These are phyloP conservation scores for Nyssa sinensis DNA, from an alignment of 148 eudicot genomes.

Conservation along the genomic window DNA sequence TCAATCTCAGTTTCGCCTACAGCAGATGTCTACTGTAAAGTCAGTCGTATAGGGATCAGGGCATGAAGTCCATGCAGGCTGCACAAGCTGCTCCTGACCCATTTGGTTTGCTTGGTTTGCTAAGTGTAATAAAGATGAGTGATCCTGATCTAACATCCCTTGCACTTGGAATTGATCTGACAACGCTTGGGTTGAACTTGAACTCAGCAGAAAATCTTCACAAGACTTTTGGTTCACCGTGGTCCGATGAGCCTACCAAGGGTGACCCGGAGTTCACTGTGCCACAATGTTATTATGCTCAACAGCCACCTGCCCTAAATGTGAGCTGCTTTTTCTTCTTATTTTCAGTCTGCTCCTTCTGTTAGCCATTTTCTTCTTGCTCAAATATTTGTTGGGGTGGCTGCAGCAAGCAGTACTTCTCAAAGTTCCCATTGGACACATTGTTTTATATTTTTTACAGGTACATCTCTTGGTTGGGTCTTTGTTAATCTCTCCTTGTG, in stretches of 20 bases:
- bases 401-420: conserved; percentile 82
- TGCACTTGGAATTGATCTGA: conserved; percentile 87
- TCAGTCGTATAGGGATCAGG: conserved; percentile 78
- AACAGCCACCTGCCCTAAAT: conserved; percentile 66
- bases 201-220: conserved; percentile 79
- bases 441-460: conserved; percentile 87
- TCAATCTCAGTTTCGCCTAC: conserved; percentile 75
- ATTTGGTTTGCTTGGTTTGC: conserved; percentile 76
- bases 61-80: conserved; percentile 69
- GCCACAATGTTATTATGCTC: conserved; percentile 79
- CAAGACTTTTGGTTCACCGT: conserved; percentile 84
- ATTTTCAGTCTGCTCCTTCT: neutral
- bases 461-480: conserved; percentile 24
- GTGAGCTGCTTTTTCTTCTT: conserved; percentile 40
- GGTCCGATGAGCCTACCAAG: conserved; percentile 95
- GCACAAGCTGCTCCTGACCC: conserved; percentile 67
- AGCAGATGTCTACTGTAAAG: conserved; percentile 67
- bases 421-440: conserved; percentile 66
- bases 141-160: conserved; percentile 84
- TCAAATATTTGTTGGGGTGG: conserved; percentile 23
- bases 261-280: conserved; percentile 83
- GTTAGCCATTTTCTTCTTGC: conserved; percentile 9
- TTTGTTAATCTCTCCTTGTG: neutral
- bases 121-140: conserved; percentile 82
- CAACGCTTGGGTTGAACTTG: conserved; percentile 80